Base-by-base conservation (phyloP, 225 moss, liverwort and hornwort species). In the Asterella californica region DNA sequence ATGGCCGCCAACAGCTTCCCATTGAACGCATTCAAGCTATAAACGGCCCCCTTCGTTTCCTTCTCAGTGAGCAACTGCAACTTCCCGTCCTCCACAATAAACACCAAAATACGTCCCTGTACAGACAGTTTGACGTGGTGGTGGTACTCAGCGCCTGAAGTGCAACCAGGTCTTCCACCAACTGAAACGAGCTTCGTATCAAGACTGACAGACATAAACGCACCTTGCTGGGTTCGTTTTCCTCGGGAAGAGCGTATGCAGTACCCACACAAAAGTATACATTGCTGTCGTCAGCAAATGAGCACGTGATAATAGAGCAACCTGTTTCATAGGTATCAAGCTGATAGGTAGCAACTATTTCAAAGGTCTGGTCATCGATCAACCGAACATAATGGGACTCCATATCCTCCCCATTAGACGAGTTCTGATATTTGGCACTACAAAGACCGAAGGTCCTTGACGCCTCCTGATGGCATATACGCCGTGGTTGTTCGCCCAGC, bases 291-390 rank as follows among this genome's bases (percentile, higher is more conserved):
- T 97, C 94, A 27, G 91, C 85, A 79, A 97, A 97, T 45, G 96
- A 94, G 83, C 96, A 97, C 50, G 91, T 93, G 76, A 94, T 97
- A 74, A 94, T 94, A 15, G 96, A 97, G 78, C 96, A 97, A 60
- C 94, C 96, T 81, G 91, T 93, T 83, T 97, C 96, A 68, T 94
- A 94, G 0, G 90, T 89, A 75, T 97, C 96, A 10, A 97, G 94
- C 82, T 88, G 75, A 86, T 91, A 94, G 66, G 89, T 90, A 15
- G 91, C 90, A 77, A 88, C 88, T 38, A 94, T 91, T 76, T 97
- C 94, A 88, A 97, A 97, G 24, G 92, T 97, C 81, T 97, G 96
- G 81, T 97, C 96, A 79, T 97, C 94, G 81, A 97, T 93, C 79
- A 97, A 83, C 25, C 94, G 90, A 48, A 97, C 90, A 81, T 76